A percentile compares a stretch with the other conserved stretches of the same genome.
phyloP scores from a whole-genome alignment of 805 yeast genomes.

The Candida methanosorbosa region DNA sequence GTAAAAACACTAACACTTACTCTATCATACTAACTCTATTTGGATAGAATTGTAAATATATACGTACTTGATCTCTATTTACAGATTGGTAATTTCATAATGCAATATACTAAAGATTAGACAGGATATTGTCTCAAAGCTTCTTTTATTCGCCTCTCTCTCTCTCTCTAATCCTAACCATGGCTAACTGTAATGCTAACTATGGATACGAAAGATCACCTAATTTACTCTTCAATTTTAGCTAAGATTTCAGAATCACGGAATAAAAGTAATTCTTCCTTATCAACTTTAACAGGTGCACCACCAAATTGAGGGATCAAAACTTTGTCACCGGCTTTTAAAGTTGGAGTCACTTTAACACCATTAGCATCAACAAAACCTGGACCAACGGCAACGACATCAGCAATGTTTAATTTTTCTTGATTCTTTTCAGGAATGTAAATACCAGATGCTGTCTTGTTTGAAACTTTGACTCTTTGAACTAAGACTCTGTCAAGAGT shows the following conservation, averaged over 20 bases:
- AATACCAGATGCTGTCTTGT: slow-evolving; percentile 88
- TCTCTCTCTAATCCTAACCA: too few relatives aligned
- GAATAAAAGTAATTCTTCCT: slow-evolving; percentile 55
- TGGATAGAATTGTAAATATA: too few relatives aligned
- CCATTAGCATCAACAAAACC: slow-evolving; percentile 78
- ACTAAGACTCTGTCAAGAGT: slow-evolving; percentile 93
- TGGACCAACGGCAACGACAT: slow-evolving; percentile 92
- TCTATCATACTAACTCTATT: too few relatives aligned
- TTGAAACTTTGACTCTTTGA: slow-evolving; percentile 87
- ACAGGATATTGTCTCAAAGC: not conserved
- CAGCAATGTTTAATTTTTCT: slow-evolving; percentile 87
- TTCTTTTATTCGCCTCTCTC: too few relatives aligned
- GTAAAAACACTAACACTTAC: too few relatives aligned
- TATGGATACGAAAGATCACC: not conserved
- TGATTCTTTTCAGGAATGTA: slow-evolving; percentile 95
- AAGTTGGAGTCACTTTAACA: slow-evolving; percentile 60
- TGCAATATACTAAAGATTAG: too few relatives aligned
- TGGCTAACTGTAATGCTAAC: too few relatives aligned
- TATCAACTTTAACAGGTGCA: slow-evolving; percentile 76
- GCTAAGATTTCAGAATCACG: slow-evolving; percentile 95
- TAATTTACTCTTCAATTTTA: slow-evolving; percentile 58
- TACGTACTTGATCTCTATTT: not conserved
- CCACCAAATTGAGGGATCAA: slow-evolving; percentile 95
- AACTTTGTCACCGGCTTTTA: slow-evolving; percentile 86
- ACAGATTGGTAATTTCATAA: too few relatives aligned